A percentile compares a stretch with the other conserved stretches of the same genome.
phyloP scores from a whole-genome alignment of 805 yeast genomes.

The Yamadazyma takamatsuzukensis region DNA sequence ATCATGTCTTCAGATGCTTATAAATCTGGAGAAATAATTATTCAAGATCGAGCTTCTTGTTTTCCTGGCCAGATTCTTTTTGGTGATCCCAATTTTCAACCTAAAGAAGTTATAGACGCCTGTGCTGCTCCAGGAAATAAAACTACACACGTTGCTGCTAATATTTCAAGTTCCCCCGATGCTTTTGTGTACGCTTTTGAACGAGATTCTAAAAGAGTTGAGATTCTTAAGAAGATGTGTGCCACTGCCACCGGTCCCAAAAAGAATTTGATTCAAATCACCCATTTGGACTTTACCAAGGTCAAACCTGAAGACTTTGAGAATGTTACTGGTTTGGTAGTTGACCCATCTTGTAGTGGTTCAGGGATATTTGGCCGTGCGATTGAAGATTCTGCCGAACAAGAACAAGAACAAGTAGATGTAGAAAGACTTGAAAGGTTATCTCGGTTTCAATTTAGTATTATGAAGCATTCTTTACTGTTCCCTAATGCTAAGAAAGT shows the following conservation, averaged over 20 bases:
- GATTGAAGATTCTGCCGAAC: conserved; percentile 44
- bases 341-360: conserved; percentile 98
- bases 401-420: conserved; percentile 46
- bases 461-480: conserved; percentile 81
- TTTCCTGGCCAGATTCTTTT: conserved; percentile 85
- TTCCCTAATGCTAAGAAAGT: conserved; percentile 76
- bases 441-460: conserved; percentile 81
- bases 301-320: conserved; percentile 55
- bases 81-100: conserved; percentile 44
- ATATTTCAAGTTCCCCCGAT: conserved; percentile 17
- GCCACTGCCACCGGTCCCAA: conserved; percentile 51
- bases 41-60: conserved; percentile 96
- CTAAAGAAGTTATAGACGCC: conserved; percentile 75
- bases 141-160: conserved; percentile 86
- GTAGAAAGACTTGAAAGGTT: conserved; percentile 66
- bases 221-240: conserved; percentile 72
- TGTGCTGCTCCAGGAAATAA: conserved; percentile 99
- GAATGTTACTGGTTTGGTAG: conserved; percentile 74
- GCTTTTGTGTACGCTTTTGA: conserved; percentile 78
- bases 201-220: conserved; percentile 70
- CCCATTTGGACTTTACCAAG: conserved; percentile 63
- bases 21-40: conserved; percentile 71
- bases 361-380: conserved; percentile 95
- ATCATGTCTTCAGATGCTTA: conserved; percentile 69
- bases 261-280: conserved; percentile 42